Conservation (phyloP, 2,329 filamentous ascomycete genomes). For the Huntiella decipiens region DNA sequence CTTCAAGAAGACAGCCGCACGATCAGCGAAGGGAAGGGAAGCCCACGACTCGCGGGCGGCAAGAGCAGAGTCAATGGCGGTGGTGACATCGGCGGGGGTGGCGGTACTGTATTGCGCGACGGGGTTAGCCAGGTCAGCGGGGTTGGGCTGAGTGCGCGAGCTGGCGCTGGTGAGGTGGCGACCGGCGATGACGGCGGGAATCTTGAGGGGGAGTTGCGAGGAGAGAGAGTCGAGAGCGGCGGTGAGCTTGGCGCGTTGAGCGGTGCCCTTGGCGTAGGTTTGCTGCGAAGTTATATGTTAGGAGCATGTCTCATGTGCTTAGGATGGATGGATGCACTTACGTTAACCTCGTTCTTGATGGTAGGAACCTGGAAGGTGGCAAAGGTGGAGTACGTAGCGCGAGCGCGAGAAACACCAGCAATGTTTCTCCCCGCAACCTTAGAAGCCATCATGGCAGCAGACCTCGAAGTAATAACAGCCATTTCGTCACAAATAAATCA, state of each 20-base stretch:
- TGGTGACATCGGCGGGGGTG: constrained; percentile 52
- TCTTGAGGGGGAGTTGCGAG: constrained; percentile 49
- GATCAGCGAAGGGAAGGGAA: constrained; percentile 67
- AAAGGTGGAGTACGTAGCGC: constrained; percentile 32
- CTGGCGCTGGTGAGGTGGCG: constrained; percentile 45
- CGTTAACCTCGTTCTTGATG: constrained; percentile 88
- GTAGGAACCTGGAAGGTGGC: constrained; percentile 77
- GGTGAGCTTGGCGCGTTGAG: constrained; percentile 57
- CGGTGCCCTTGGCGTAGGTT: constrained; percentile 70
- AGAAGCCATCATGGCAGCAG: constrained; percentile 6
- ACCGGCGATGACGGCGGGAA: constrained; percentile 70
- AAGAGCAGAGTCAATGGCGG: constrained; percentile 68
- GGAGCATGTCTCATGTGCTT: too few relatives aligned
- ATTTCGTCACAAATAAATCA: constrained; percentile 2
- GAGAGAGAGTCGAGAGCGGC: constrained; percentile 54
- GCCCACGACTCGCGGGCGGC: constrained; percentile 80
- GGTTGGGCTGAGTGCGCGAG: constrained; percentile 57
- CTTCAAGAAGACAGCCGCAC: constrained; percentile 87
- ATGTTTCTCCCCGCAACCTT: constrained; percentile 4
- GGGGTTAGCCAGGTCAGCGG: constrained; percentile 55
- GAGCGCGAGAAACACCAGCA: neutral
- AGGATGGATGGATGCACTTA: constrained; percentile 26
- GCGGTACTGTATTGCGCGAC: constrained; percentile 78
- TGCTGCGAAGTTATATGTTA: constrained; percentile 34
- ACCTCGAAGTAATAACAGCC: constrained; percentile 6